phyloP scores from a whole-genome alignment of 2,329 filamentous ascomycete species.

The Ophiocordyceps robertsii region DNA sequence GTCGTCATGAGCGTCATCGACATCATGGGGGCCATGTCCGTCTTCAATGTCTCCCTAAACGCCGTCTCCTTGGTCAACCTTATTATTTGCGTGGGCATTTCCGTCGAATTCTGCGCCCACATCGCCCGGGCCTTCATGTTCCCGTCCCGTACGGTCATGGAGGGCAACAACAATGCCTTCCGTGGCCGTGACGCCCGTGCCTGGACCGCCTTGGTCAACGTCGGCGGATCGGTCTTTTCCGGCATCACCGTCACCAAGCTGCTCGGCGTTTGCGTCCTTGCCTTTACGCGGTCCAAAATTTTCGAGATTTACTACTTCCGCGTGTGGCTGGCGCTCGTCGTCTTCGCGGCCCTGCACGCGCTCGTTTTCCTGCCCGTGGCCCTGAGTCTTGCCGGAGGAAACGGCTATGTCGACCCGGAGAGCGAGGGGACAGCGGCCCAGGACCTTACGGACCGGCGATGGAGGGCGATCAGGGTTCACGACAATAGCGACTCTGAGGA shows the following conservation, averaged over 20 bases:
- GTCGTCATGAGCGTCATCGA: constrained; percentile 90
- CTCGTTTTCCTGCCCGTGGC: constrained; percentile 85
- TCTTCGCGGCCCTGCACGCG: constrained; percentile 80
- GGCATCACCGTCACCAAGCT: constrained; percentile 96
- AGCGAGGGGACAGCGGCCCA: constrained; percentile 81
- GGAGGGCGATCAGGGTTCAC: constrained; percentile 63
- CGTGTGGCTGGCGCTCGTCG: constrained; percentile 83
- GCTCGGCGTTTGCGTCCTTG: constrained; percentile 78
- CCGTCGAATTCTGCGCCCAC: constrained; percentile 94
- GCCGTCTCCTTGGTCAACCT: constrained; percentile 92
- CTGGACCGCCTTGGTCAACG: constrained; percentile 89
- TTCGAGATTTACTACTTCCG: constrained; percentile 99
- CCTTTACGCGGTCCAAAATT: constrained; percentile 94
- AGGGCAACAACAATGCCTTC: constrained; percentile 62
- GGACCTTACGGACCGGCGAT: constrained; percentile 68
- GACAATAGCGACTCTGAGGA: constrained; percentile 66
- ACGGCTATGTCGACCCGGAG: constrained; percentile 79
- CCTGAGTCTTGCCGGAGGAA: constrained; percentile 72
- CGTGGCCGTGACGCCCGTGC: constrained; percentile 71
- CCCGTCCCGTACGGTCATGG: constrained; percentile 69
- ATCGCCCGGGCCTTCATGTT: constrained; percentile 95
- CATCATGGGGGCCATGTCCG: constrained; percentile 88
- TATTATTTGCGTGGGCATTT: constrained; percentile 93
- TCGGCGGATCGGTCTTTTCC: constrained; percentile 86
- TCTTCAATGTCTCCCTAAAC: constrained; percentile 80